Conservation (phyloP, 306 rosid species). For the Quercus parvula region DNA sequence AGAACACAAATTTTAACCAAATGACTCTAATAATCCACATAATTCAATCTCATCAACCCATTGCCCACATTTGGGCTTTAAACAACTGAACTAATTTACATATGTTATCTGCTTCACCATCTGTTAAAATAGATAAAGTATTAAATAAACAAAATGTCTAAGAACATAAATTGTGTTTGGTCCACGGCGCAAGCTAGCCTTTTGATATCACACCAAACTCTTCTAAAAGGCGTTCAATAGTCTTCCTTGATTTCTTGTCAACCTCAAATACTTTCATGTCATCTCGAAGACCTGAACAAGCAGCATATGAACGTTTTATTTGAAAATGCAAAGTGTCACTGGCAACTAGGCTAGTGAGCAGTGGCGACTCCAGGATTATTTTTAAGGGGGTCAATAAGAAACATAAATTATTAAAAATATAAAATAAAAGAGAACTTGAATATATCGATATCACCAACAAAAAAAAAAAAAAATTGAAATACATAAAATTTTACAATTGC, state of each 20-base stretch:
- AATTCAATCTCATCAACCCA: neutral
- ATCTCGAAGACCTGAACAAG: constrained; percentile 46
- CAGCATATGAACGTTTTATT: constrained; percentile 8
- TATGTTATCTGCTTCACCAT: no score
- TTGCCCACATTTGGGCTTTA: neutral
- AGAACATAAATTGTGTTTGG: neutral
- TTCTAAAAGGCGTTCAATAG: constrained; percentile 54
- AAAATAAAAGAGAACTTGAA: no score
- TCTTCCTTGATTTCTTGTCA: constrained; percentile 70
- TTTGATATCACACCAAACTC: constrained; percentile 55
- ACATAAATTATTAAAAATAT: no score
- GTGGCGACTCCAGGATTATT: no score
- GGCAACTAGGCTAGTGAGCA: neutral
- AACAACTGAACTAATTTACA: no score
- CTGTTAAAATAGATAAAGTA: no score
- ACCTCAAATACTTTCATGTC: constrained; percentile 74
- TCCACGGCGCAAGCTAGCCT: neutral
- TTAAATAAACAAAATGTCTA: neutral
- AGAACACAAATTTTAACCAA: no score
- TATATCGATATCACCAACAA: no score
- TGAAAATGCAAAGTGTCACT: neutral
- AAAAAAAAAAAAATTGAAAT: no score
- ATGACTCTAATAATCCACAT: neutral
- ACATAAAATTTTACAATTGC: no score
- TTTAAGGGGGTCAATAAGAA: no score